Conservation (phyloP, 208 protist species). For the Leishmania tropica region DNA sequence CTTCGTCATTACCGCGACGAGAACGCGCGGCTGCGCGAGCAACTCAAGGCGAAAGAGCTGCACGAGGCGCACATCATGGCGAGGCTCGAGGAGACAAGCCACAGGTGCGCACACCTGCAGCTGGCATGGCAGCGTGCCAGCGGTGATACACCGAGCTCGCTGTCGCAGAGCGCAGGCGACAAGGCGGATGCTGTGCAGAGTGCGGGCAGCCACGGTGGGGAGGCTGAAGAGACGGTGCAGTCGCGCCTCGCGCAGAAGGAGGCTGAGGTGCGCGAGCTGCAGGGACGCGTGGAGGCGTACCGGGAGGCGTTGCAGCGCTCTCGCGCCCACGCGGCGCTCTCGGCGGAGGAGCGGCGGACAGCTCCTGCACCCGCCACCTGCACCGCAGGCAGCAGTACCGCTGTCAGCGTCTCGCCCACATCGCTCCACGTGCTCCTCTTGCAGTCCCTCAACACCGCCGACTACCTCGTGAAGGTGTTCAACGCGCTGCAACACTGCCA, state of each 20-base stretch:
- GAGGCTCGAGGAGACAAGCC: constrained; percentile 39
- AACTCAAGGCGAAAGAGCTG: constrained; percentile 49
- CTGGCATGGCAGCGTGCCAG: constrained; percentile 16
- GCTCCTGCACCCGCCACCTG: background rate
- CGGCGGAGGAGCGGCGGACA: background rate
- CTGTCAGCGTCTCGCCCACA: constrained; percentile 14
- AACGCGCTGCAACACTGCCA: constrained; percentile 74
- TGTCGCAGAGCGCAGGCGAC: constrained; percentile 9
- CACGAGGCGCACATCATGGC: constrained; percentile 50
- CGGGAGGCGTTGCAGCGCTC: constrained; percentile 39
- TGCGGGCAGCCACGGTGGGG: background rate
- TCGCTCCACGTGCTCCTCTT: constrained; percentile 44
- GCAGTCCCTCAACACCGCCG: constrained; percentile 44
- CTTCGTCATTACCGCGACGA: constrained; percentile 51
- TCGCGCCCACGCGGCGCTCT: background rate
- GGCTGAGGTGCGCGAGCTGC: constrained; percentile 40
- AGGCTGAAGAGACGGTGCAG: constrained; percentile 8
- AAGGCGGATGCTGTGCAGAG: background rate
- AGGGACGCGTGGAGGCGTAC: constrained; percentile 53
- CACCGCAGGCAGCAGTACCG: background rate
- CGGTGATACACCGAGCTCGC: background rate
- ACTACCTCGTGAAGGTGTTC: constrained; percentile 77
- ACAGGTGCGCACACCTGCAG: constrained; percentile 11
- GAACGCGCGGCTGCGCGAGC: constrained; percentile 62
- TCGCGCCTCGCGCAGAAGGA: constrained; percentile 31